phyloP scores from a whole-genome alignment of 257 asterid genomes.

The Lycium ferocissimum region DNA sequence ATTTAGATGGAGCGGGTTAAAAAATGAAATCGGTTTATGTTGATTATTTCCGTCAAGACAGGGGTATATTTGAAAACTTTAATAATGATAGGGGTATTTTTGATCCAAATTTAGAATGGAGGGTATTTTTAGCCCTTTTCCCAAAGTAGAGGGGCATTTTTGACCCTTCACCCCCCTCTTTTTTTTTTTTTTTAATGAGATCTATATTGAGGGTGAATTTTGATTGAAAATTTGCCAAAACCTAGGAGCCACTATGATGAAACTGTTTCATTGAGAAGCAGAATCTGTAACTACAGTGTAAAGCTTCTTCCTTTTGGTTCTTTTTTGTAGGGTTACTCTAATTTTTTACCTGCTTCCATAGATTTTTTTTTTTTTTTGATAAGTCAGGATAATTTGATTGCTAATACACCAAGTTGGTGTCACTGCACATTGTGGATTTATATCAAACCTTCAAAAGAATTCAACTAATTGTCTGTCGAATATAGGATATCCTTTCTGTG shows the following conservation, averaged over 20 bases:
- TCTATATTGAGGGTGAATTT: background rate
- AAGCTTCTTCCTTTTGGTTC: too few species aligned
- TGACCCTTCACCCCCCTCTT: too few species aligned
- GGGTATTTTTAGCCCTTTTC: too few species aligned
- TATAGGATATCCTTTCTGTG: background rate
- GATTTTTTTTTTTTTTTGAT: background rate
- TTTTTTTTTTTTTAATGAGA: background rate
- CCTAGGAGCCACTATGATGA: background rate
- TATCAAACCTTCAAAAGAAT: background rate
- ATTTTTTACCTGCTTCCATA: background rate
- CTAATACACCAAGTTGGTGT: conserved; percentile 11
- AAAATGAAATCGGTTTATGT: too few species aligned
- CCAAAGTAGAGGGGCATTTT: too few species aligned
- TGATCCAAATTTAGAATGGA: too few species aligned
- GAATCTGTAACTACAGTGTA: too few species aligned
- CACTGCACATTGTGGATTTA: background rate
- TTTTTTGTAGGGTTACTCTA: background rate
- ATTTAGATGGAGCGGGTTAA: too few species aligned
- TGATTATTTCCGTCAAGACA: too few species aligned
- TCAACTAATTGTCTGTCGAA: background rate
- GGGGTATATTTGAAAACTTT: too few species aligned
- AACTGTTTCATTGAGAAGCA: too few species aligned
- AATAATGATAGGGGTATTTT: too few species aligned
- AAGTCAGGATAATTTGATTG: background rate
- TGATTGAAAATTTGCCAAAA: background rate